phyloP scores from a whole-genome alignment of 169 alveolate species.

The Plasmodium blacklocki region DNA sequence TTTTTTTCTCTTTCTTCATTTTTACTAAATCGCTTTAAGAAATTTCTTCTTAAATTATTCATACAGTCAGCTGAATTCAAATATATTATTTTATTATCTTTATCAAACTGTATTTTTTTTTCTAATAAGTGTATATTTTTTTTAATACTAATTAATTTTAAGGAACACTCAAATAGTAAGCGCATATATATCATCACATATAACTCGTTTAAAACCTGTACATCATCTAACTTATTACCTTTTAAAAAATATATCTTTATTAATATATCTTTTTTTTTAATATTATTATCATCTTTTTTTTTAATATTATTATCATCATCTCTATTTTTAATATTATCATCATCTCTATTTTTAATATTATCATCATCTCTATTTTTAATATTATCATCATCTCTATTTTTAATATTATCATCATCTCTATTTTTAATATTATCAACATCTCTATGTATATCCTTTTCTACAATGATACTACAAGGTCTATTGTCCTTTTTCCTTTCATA shows the following conservation, averaged over 20 bases:
- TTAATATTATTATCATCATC: background rate
- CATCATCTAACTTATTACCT: background rate
- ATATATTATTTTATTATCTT: slow-evolving; percentile 41
- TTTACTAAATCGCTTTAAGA: slow-evolving; percentile 26
- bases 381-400: background rate
- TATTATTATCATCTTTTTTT: background rate
- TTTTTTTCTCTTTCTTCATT: slow-evolving; percentile 15
- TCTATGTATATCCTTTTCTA: background rate
- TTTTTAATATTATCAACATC: background rate
- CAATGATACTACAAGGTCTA: background rate
- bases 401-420: background rate
- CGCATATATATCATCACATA: slow-evolving; percentile 31
- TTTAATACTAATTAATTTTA: slow-evolving; percentile 41
- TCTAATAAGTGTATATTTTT: slow-evolving; percentile 34
- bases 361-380: background rate
- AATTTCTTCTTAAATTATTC: slow-evolving; percentile 37
- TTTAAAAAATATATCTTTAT: background rate
- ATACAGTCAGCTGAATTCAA: slow-evolving; percentile 62
- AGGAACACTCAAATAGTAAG: slow-evolving; percentile 36
- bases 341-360: background rate
- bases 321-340: background rate
- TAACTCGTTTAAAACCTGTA: slow-evolving; percentile 31
- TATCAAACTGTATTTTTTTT: slow-evolving; percentile 35
- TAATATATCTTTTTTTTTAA: background rate
- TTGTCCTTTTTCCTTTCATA: background rate